Conservation (phyloP, 176 grass and related monocot genomes). For the Carex pumila region DNA sequence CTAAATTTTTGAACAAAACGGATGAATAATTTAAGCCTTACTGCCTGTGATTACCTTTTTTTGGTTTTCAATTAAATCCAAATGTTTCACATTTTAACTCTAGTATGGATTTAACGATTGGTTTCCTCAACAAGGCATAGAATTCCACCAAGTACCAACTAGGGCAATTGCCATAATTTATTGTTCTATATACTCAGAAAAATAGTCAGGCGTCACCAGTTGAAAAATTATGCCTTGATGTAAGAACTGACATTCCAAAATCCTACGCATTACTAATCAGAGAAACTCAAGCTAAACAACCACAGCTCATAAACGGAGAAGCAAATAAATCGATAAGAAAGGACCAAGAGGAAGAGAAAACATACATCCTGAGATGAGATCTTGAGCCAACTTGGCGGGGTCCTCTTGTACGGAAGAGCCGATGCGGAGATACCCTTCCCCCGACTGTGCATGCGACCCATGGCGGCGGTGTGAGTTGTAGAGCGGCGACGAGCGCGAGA, state of each 20-base stretch:
- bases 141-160: background rate
- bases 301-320: background rate
- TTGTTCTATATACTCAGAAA: background rate
- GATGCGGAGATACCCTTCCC: constrained; percentile 94
- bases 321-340: constrained; percentile 11
- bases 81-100: background rate
- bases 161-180: background rate
- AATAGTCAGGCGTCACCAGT: background rate
- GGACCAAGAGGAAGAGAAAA: background rate
- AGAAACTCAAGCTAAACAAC: background rate
- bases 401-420: constrained; percentile 86
- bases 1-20: background rate
- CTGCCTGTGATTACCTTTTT: background rate
- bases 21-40: background rate
- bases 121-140: background rate
- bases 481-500: constrained; percentile 3
- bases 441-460: constrained; percentile 93
- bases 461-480: constrained; percentile 30
- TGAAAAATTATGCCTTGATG: background rate
- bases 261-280: background rate
- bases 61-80: background rate
- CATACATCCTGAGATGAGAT: constrained; percentile 42
- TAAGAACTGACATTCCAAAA: background rate
- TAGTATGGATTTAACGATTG: background rate
- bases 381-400: constrained; percentile 71